Evolutionary conservation across 176 grass and related monocot genomes (phyloP).

Genomic region (Juncus effusus): DNA sequence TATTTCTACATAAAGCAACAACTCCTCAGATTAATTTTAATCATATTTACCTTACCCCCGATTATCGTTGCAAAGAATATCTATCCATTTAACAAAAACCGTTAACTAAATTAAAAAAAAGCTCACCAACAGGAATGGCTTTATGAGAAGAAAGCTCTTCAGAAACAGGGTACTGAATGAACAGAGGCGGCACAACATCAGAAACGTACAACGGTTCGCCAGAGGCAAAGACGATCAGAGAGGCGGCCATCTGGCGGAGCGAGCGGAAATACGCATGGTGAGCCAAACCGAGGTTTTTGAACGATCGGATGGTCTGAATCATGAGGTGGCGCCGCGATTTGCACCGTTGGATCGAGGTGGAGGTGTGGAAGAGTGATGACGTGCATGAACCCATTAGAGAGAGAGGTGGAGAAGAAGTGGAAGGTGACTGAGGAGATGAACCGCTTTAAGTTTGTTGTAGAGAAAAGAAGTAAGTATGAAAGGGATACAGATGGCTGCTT

Average conservation of each 20-base stretch:
- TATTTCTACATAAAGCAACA: no score
- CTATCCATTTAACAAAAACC: no score
- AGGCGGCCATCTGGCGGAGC: constrained; percentile 46
- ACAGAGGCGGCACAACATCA: constrained; percentile 51
- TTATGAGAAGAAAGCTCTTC: constrained; percentile 2
- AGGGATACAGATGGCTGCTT: no score
- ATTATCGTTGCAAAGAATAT: no score
- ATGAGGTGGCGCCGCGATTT: constrained; percentile 56
- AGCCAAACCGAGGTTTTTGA: constrained; percentile 53
- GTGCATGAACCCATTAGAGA: constrained; percentile 15
- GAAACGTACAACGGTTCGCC: constrained; percentile 77
- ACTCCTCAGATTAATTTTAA: no score
- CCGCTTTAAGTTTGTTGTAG: no score
- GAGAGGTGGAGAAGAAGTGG: background rate
- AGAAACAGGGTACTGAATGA: constrained; percentile 38
- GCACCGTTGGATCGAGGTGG: constrained; percentile 44
- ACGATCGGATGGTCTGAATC: constrained; percentile 40
- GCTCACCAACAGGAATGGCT: constrained; percentile 18
- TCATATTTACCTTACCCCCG: no score
- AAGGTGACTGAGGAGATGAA: constrained; percentile 4
- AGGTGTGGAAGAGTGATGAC: background rate
- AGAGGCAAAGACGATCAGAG: constrained; percentile 61
- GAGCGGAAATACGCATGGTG: constrained; percentile 69
- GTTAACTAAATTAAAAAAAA: no score
- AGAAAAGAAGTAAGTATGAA: no score